Evolutionary conservation across 2,329 filamentous ascomycete species (phyloP).

Genomic region (Paecilomyces variotii): DNA sequence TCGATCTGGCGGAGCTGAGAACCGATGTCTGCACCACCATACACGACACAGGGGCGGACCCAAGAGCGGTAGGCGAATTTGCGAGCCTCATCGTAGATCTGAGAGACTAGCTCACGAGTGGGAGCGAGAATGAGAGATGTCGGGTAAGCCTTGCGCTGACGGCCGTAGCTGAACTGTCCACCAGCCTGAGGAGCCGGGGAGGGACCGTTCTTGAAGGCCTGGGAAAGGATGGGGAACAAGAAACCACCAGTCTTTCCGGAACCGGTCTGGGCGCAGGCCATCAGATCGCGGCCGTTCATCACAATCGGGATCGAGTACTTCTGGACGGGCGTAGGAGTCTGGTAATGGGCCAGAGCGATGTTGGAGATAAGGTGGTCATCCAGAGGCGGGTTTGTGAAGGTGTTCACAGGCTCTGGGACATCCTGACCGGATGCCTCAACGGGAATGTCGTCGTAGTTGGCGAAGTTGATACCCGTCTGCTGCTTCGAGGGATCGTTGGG

Average conservation of each 20-base stretch:
- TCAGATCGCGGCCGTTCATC: constrained; percentile 93
- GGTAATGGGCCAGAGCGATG: constrained; percentile 91
- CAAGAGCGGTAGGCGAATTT: constrained; percentile 99
- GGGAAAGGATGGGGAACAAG: constrained; percentile 97
- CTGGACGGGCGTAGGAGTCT: constrained; percentile 91
- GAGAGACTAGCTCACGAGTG: constrained; percentile 95
- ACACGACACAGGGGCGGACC: constrained; percentile 97
- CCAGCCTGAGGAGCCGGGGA: constrained; percentile 54
- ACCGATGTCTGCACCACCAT: constrained; percentile 97
- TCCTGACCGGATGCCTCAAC: constrained; percentile 93
- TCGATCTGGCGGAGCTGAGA: constrained; percentile 98
- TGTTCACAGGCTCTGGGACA: constrained; percentile 82
- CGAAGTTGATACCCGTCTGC: constrained; percentile 98
- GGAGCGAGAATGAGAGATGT: constrained; percentile 93
- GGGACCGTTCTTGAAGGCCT: constrained; percentile 86
- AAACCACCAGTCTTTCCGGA: constrained; percentile 99
- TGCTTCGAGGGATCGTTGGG: constrained; percentile 90
- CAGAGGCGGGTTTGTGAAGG: constrained; percentile 89
- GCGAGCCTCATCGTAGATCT: constrained; percentile 95
- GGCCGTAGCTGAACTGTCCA: constrained; percentile 63
- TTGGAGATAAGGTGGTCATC: constrained; percentile 90
- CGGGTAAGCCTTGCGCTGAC: constrained; percentile 95
- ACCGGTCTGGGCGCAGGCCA: constrained; percentile 99
- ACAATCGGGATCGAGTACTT: constrained; percentile 99
- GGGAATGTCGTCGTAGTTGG: constrained; percentile 99